Percentiles rank a stretch among this genome's conserved stretches.
phyloP scores from a whole-genome alignment of 257 asterid genomes.

The Primulina eburnea region DNA sequence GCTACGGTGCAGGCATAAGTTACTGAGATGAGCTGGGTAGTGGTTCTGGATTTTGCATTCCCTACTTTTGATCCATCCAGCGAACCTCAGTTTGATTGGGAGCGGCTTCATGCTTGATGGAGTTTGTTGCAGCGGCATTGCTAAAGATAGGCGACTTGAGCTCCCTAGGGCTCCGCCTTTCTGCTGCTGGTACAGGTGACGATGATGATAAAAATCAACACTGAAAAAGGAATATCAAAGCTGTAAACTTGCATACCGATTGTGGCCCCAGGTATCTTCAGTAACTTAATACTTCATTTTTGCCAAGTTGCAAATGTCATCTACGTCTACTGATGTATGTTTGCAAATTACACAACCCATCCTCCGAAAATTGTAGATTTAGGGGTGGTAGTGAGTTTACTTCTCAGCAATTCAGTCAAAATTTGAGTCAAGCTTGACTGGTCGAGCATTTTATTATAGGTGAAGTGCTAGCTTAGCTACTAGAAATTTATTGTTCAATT shows the following conservation, averaged over 20 bases:
- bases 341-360: background rate
- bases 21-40: constrained; percentile 57
- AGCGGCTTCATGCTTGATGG: constrained; percentile 39
- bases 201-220: constrained; percentile 43
- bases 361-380: background rate
- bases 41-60: constrained; percentile 21
- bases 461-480: background rate
- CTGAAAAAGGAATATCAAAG: constrained; percentile 36
- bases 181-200: constrained; percentile 19
- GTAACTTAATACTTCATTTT: background rate
- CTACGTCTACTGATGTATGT: background rate
- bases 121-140: constrained; percentile 43
- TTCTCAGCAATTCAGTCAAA: background rate
- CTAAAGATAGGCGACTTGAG: constrained; percentile 30
- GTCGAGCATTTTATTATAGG: background rate
- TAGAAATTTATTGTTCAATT: background rate
- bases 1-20: constrained; percentile 88
- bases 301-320: background rate
- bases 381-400: background rate
- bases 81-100: constrained; percentile 44
- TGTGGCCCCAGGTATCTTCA: constrained; percentile 37
- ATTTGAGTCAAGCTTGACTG: background rate
- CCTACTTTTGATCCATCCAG: constrained; percentile 35
- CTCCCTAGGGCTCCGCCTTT: constrained; percentile 46
- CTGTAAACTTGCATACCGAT: constrained; percentile 24